These are phyloP conservation scores for Tuber indicum DNA, from an alignment of 495 filamentous ascomycete genomes.

Conservation along the genomic window DNA sequence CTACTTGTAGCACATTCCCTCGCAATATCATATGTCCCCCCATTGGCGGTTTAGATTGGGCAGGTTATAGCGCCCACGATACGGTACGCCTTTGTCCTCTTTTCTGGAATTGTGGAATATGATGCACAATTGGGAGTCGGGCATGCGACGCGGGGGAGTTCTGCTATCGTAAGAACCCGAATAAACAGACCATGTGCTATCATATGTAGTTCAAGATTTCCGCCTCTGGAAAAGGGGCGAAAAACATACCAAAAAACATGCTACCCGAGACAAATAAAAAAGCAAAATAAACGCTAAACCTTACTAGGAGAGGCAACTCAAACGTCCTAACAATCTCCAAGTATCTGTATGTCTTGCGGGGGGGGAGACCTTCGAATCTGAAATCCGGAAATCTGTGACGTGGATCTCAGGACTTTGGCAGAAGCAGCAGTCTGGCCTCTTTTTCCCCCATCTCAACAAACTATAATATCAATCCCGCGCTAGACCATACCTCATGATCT, in stretches of 20 bases:
- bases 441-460: background rate
- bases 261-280: too few relatives aligned
- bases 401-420: background rate
- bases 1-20: background rate
- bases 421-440: background rate
- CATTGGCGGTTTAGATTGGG: background rate
- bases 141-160: background rate
- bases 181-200: too few relatives aligned
- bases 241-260: too few relatives aligned
- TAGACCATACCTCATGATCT: background rate
- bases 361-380: background rate
- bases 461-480: background rate
- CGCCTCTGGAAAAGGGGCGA: too few relatives aligned
- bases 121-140: background rate
- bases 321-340: background rate
- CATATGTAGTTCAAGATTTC: too few relatives aligned
- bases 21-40: background rate
- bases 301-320: too few relatives aligned
- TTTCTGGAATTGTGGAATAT: background rate
- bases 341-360: background rate
- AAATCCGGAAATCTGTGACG: background rate
- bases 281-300: too few relatives aligned
- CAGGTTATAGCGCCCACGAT: background rate
- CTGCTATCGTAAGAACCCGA: background rate
- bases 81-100: background rate